Conservation (phyloP, 805 yeast species). For the Schizosaccharomyces cryophilus region DNA sequence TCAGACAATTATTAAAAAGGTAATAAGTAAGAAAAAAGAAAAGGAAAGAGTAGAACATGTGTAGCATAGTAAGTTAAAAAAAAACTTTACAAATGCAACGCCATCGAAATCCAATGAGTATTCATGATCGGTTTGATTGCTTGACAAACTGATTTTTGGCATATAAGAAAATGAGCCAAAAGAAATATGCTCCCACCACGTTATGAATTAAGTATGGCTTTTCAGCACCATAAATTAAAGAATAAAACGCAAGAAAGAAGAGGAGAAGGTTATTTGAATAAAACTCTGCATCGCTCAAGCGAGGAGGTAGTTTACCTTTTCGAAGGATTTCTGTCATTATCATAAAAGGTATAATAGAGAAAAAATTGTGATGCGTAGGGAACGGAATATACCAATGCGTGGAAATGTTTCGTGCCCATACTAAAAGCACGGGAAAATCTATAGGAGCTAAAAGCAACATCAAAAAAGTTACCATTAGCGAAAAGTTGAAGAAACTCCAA, state of each 20-base stretch:
- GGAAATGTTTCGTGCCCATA: conserved; percentile 56
- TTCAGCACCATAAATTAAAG: neutral
- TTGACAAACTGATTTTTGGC: neutral
- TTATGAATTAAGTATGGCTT: neutral
- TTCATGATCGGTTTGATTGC: neutral
- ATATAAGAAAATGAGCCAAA: neutral
- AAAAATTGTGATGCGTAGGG: conserved; percentile 60
- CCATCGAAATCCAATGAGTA: neutral
- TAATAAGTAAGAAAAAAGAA: neutral
- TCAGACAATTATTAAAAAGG: neutral
- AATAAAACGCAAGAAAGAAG: neutral
- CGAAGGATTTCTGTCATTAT: conserved; percentile 30
- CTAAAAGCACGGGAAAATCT: conserved; percentile 52
- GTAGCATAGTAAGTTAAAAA: neutral
- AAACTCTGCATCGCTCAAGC: conserved; percentile 4
- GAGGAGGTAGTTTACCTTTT: conserved; percentile 25
- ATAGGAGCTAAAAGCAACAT: conserved; percentile 63
- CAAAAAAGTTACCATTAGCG: conserved; percentile 35
- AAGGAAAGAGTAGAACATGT: neutral
- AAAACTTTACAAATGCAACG: neutral
- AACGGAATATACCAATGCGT: conserved; percentile 66
- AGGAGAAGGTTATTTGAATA: neutral
- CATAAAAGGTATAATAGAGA: conserved; percentile 54
- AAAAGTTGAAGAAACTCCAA: conserved; percentile 26
- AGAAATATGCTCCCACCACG: neutral